These are phyloP conservation scores for Colletotrichum costaricense DNA, from an alignment of 2,329 filamentous ascomycete genomes.

Conservation along the genomic window DNA sequence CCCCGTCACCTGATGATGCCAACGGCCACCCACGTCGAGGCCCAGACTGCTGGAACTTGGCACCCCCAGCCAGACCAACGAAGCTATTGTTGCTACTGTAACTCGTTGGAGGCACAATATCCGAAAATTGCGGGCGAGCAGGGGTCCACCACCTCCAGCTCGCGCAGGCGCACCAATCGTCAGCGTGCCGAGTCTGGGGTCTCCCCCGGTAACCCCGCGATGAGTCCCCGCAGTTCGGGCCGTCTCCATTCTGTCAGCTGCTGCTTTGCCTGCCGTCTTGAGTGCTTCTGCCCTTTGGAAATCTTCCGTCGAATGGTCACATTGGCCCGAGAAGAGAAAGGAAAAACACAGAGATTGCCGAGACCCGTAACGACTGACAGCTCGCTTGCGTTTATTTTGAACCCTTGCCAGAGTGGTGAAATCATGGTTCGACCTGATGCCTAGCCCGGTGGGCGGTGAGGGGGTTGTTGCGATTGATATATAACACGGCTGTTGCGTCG, in stretches of 20 bases:
- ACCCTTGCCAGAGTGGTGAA: constrained; percentile 3
- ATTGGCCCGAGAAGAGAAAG: neutral
- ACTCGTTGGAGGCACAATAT: constrained; percentile 16
- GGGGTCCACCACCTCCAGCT: constrained; percentile 9
- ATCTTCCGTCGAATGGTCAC: constrained; percentile 26
- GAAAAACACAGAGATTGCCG: constrained; percentile 8
- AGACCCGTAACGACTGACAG: constrained; percentile 21
- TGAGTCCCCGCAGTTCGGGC: constrained; percentile 16
- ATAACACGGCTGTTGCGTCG: neutral
- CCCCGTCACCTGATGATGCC: neutral
- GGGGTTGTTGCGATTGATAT: neutral
- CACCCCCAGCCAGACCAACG: neutral
- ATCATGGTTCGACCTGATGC: neutral
- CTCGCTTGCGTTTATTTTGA: constrained; percentile 19
- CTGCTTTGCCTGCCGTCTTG: neutral
- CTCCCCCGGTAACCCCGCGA: constrained; percentile 28
- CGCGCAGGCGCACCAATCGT: constrained; percentile 31
- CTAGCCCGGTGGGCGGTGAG: constrained; percentile 9
- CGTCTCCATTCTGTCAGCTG: constrained; percentile 3
- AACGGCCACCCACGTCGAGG: neutral
- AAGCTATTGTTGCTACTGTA: neutral
- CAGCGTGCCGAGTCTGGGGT: constrained; percentile 16
- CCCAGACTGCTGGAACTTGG: neutral
- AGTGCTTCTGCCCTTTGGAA: neutral
- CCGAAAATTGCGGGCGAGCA: constrained; percentile 28